Evolutionary conservation across 768 basidiomycete genomes (phyloP), one percentile per base, ranked within the genome.

Genomic region (Rubroboletus satanas): DNA sequence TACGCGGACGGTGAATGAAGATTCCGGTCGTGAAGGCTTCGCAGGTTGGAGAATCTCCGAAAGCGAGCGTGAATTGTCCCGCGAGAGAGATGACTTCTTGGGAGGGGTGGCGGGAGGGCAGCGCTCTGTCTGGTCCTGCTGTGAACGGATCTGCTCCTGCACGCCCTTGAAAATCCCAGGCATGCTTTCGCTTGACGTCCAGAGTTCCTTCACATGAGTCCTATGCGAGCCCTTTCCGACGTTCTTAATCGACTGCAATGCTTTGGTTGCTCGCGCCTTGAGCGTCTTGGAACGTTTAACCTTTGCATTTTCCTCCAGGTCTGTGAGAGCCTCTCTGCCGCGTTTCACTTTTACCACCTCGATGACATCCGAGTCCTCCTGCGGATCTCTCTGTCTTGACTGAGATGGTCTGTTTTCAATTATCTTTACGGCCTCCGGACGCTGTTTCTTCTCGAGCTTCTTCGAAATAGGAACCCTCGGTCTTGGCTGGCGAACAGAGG

Each of bases 271-370:
- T 48, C 78, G 75, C 31, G 71, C 71, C 57, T 66, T 77, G 54
- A 83, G 68, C 7, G 78, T 78, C 59, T 69, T 76, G 43, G 77
- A 67, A 35, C 69, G 66, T 61, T 74, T 74, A 3, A 46, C 45
- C 11, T 64, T 61, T 44, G 29, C 38, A 9, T 65, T 65, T 45
- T 65, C 66, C 56, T 67, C 67, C 28, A 32, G 53, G 18, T 71
- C 71, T 10, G 47, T 26, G 11, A 47, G 29, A 46, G 51, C 48
- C 18, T 67, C 68, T 46, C 68, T 66, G 39, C 42, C 42, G 36
- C 82, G 77, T 58, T 77, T 74, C 54, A 85, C 77, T 63, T 82
- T 83, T 37, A 85, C 73, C 31, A 85, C 79, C 64, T 86, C 84
- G 14, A 84, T 70, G 35, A 85, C 76, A 60, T 83, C 83, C 36